A percentile compares a stretch with the other conserved stretches of the same genome.
Conservation (phyloP, 2,329 filamentous ascomycete species). For the Coniochaeta sp. region DNA sequence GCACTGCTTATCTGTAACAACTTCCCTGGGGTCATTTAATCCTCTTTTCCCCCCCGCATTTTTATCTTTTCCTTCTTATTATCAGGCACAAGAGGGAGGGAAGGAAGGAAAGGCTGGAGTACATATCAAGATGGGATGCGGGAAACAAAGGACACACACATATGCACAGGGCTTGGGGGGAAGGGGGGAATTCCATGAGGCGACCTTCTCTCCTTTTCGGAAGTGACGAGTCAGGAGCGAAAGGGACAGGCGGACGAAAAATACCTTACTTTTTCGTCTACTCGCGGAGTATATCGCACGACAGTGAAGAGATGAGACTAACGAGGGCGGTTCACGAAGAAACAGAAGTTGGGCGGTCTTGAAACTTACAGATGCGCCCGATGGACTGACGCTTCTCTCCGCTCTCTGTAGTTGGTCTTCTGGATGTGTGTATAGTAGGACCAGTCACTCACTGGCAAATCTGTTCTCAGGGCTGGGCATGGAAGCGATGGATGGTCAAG, state of each 20-base stretch:
- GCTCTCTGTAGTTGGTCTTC: background rate
- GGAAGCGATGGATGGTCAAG: background rate
- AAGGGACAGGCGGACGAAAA: too few relatives aligned
- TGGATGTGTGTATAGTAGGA: background rate
- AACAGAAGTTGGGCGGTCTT: background rate
- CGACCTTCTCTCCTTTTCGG: background rate
- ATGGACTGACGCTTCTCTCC: background rate
- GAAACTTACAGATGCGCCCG: background rate
- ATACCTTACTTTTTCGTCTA: too few relatives aligned
- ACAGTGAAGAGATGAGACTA: background rate
- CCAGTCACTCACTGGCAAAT: background rate
- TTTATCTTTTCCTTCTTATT: conserved; percentile 6
- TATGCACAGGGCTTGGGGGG: background rate
- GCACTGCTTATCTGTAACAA: conserved; percentile 6
- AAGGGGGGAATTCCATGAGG: background rate
- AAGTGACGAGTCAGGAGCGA: background rate
- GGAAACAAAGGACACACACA: too few relatives aligned
- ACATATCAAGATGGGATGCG: background rate
- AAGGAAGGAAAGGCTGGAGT: background rate
- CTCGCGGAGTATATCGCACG: background rate
- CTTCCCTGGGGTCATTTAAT: background rate
- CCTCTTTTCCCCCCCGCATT: conserved; percentile 9
- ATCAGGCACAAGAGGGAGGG: too few relatives aligned
- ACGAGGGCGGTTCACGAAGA: background rate
- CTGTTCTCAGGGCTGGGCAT: background rate